These are phyloP conservation scores for Dentipellis fragilis DNA, from an alignment of 768 basidiomycete genomes.

Conservation along the genomic window DNA sequence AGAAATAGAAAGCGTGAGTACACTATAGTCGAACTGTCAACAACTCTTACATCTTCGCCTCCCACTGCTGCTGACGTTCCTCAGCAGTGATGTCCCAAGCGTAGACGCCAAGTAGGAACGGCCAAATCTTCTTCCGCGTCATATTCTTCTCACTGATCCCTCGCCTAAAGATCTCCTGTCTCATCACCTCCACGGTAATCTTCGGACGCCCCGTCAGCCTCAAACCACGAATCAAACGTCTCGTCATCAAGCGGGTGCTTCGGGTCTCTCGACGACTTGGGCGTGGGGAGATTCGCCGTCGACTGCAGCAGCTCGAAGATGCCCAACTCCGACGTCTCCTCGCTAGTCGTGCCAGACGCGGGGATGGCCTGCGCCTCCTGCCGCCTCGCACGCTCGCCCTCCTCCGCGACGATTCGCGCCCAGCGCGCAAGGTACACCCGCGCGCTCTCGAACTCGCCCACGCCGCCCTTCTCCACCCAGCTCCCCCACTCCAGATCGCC, in stretches of 20 bases:
- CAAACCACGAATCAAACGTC: conserved; percentile 75
- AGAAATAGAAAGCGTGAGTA: conserved; percentile 2
- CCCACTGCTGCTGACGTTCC: conserved; percentile 54
- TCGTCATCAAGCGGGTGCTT: conserved; percentile 63
- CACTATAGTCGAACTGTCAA: neutral
- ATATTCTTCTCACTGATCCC: conserved; percentile 47
- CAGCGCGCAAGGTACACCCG: conserved; percentile 93
- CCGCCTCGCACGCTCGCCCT: conserved; percentile 83
- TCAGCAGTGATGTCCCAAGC: conserved; percentile 64
- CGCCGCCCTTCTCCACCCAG: conserved; percentile 87
- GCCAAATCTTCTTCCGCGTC: conserved; percentile 76
- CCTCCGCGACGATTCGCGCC: conserved; percentile 96
- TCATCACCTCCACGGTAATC: conserved; percentile 60
- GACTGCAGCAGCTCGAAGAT: conserved; percentile 61
- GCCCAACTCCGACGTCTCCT: conserved; percentile 41
- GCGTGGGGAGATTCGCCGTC: conserved; percentile 70
- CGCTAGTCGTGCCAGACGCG: conserved; percentile 38
- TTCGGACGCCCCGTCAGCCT: conserved; percentile 56
- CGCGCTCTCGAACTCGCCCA: conserved; percentile 94
- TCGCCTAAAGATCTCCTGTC: conserved; percentile 66
- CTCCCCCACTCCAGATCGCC: conserved; percentile 92
- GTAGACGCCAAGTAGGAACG: conserved; percentile 77
- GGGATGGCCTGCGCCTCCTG: conserved; percentile 68
- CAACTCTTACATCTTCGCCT: conserved; percentile 44
- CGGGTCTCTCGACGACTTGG: conserved; percentile 76